Base-by-base conservation (phyloP, 2,329 filamentous ascomycete species). In the Colletotrichum australisinense region DNA sequence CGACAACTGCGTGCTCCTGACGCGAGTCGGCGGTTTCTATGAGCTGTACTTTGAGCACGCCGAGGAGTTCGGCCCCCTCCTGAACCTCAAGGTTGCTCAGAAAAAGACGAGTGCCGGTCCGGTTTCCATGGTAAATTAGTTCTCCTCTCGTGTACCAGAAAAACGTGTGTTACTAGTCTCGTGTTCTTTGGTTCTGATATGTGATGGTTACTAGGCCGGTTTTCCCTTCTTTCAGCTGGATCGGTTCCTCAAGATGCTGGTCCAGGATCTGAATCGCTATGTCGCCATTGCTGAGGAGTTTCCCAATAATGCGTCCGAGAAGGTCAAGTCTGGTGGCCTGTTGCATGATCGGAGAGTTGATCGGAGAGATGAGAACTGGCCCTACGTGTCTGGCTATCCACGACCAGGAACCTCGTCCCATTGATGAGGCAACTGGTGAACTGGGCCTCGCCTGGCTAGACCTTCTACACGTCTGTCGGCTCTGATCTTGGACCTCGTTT, bases 31-130 rank as follows among this genome's bases (percentile, higher is more conserved):
- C 69, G 93, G 95, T 73, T 99, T 99, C 84, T 99, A 98, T 83
- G 97, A 99, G 89, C 86, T 99, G 72, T 99, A 99, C 84, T 97
- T 98, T 82, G 93, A 97, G 78, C 95, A 99, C 81, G 97, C 97
- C 12, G 94, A 97, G 72, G 92, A 98, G 79, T 93, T 93, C 81
- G 96, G 93, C 1, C 94, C 95, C 1, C 86, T 97, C 57, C 87
- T 99, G 75, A 97, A 95, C 78, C 85, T 99, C 79, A 98, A 98
- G 82, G 91, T 97, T 67, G 92, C 93, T 2, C 89, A 89, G 63
- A 76, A 94, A 81, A 95, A 91, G 82, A 95, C 93, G n/a, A 93
- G 85, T 75, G 92, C 92, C 9, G 94, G 93, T 1, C 89, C 90
- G 26, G 94, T 99, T 22, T 86, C 95, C 6, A 98, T 99, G 96